Percentiles rank a stretch among this genome's conserved stretches.
These are phyloP conservation scores for Starmerella vitae DNA, from an alignment of 805 yeast species.

Conservation along the genomic window DNA sequence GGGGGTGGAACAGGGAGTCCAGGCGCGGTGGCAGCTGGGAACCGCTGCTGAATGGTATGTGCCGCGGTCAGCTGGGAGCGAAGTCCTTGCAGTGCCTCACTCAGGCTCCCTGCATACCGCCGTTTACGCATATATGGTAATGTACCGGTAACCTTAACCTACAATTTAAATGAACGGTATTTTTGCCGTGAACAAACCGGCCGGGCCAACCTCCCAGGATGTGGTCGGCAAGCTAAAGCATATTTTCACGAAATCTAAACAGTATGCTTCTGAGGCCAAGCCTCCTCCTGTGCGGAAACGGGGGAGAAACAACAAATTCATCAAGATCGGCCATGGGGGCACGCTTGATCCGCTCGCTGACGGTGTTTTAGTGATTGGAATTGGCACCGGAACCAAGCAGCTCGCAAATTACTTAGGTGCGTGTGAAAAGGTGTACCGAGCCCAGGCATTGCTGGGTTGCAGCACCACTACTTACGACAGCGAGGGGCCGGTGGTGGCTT, in stretches of 20 bases:
- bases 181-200: constrained; percentile 82
- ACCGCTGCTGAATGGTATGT: constrained; percentile 4
- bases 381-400: constrained; percentile 83
- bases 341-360: constrained; percentile 90
- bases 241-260: constrained; percentile 42
- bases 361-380: constrained; percentile 82
- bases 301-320: constrained; percentile 21
- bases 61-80: constrained; percentile 9
- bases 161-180: constrained; percentile 61
- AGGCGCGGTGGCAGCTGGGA: constrained; percentile 10
- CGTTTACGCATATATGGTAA: constrained; percentile 14
- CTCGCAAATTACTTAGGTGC: constrained; percentile 58
- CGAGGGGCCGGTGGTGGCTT: constrained; percentile 66
- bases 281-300: constrained; percentile 21
- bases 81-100: constrained; percentile 12
- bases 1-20: constrained; percentile 6
- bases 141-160: not conserved
- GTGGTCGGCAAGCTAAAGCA: constrained; percentile 55
- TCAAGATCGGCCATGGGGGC: constrained; percentile 97
- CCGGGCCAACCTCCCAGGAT: constrained; percentile 68
- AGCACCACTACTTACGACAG: constrained; percentile 89
- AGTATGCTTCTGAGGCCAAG: constrained; percentile 32
- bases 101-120: constrained; percentile 9
- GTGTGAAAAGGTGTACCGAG: constrained; percentile 65
- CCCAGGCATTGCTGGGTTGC: constrained; percentile 75